phyloP scores from a whole-genome alignment of 257 asterid species.

The Solanum chaucha region DNA sequence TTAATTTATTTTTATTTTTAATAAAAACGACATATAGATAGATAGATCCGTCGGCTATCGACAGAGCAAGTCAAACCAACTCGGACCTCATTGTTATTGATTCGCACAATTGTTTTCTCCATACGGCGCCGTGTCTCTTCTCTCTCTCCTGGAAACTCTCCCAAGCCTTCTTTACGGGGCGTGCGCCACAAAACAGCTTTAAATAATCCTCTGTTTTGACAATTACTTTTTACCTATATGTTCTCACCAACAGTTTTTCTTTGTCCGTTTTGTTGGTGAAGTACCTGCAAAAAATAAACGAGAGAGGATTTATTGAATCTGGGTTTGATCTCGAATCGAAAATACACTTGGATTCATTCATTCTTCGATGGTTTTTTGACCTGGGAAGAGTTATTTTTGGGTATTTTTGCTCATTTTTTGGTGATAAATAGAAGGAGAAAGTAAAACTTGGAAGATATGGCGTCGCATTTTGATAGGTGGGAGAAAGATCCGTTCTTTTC shows the following conservation, averaged over 20 bases:
- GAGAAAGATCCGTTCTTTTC: slow-evolving; percentile 89
- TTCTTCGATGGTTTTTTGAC: background rate
- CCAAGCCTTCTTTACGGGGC: background rate
- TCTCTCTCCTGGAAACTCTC: background rate
- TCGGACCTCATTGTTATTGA: background rate
- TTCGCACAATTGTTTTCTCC: background rate
- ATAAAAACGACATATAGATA: too few species aligned
- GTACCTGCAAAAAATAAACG: background rate
- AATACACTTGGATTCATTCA: background rate
- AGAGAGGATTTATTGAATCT: background rate
- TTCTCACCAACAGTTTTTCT: background rate
- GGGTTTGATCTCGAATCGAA: background rate
- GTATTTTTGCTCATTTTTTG: background rate
- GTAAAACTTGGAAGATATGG: slow-evolving; percentile 20
- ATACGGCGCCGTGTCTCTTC: background rate
- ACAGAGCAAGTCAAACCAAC: background rate
- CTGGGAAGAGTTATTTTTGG: background rate
- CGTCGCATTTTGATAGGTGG: slow-evolving; percentile 80
- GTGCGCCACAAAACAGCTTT: background rate
- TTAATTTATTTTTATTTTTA: too few species aligned
- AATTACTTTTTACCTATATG: background rate
- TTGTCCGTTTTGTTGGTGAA: background rate
- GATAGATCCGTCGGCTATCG: background rate
- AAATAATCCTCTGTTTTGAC: background rate
- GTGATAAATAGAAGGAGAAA: background rate